phyloP scores from a whole-genome alignment of 305 asterid species.

The Solanum chacoense region DNA sequence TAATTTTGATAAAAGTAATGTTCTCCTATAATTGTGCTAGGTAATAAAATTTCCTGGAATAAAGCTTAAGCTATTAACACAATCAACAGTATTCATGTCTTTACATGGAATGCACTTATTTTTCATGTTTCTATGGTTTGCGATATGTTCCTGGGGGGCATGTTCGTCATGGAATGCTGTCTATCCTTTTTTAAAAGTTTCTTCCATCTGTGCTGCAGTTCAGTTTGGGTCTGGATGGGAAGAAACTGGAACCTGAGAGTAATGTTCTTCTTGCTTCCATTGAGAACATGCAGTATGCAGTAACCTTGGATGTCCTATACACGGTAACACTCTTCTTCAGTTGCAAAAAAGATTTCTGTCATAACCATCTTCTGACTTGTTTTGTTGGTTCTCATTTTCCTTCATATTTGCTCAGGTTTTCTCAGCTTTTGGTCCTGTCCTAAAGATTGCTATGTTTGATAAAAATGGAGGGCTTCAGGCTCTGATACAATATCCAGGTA shows the following conservation, averaged over 20 bases:
- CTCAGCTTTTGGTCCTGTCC: slow-evolving; percentile 76
- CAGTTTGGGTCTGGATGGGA: slow-evolving; percentile 70
- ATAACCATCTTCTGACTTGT: background rate
- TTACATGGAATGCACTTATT: background rate
- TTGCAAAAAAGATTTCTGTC: background rate
- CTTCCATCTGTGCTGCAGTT: slow-evolving; percentile 34
- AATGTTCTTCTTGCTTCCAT: slow-evolving; percentile 94
- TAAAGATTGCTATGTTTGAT: slow-evolving; percentile 92
- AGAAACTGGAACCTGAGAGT: slow-evolving; percentile 81
- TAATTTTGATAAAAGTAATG: background rate
- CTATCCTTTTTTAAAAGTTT: background rate
- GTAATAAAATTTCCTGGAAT: background rate
- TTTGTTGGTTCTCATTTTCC: slow-evolving; percentile 1
- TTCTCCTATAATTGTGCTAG: background rate
- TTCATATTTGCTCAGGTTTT: slow-evolving; percentile 41
- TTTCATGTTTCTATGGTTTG: background rate
- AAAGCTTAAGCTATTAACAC: background rate
- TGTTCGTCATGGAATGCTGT: background rate
- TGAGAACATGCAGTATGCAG: slow-evolving; percentile 95
- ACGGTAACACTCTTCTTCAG: slow-evolving; percentile 35
- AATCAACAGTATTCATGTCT: background rate
- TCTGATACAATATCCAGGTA: slow-evolving; percentile 73
- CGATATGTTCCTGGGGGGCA: background rate
- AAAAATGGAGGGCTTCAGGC: slow-evolving; percentile 96
- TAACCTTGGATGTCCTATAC: slow-evolving; percentile 77